Conservation (phyloP, 1,139 yeast species). For the Arxiozyma heterogenica region DNA sequence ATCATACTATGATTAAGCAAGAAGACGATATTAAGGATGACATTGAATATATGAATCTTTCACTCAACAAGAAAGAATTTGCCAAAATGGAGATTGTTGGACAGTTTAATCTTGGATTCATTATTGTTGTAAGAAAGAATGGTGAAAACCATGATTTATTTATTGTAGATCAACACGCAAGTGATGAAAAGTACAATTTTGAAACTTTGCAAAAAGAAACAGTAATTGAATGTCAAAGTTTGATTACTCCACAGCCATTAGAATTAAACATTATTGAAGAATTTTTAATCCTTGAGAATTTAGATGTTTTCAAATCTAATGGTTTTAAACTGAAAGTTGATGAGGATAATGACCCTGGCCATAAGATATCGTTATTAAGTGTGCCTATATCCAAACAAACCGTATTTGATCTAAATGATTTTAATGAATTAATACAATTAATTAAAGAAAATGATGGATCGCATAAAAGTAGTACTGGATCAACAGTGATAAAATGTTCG, state of each 20-base stretch:
- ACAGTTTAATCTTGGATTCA: constrained; percentile 87
- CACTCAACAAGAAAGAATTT: constrained; percentile 58
- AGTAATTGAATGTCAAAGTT: constrained; percentile 54
- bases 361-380: constrained; percentile 46
- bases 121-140: constrained; percentile 49
- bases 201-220: constrained; percentile 55
- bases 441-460: constrained; percentile 38
- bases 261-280: constrained; percentile 75
- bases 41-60: constrained; percentile 44
- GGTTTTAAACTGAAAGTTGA: constrained; percentile 57
- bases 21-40: constrained; percentile 41
- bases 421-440: constrained; percentile 63
- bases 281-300: constrained; percentile 52
- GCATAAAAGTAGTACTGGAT: constrained; percentile 26
- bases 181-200: constrained; percentile 89
- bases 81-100: constrained; percentile 70
- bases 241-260: constrained; percentile 56
- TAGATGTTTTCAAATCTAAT: constrained; percentile 50
- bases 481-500: constrained; percentile 46
- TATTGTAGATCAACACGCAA: constrained; percentile 93
- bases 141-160: constrained; percentile 48
- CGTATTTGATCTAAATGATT: constrained; percentile 57
- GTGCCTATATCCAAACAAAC: constrained; percentile 68
- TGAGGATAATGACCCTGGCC: constrained; percentile 46
- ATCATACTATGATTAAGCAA: constrained; percentile 13